Conservation (phyloP, 306 rosid genomes). For the Glycine tomentella region DNA sequence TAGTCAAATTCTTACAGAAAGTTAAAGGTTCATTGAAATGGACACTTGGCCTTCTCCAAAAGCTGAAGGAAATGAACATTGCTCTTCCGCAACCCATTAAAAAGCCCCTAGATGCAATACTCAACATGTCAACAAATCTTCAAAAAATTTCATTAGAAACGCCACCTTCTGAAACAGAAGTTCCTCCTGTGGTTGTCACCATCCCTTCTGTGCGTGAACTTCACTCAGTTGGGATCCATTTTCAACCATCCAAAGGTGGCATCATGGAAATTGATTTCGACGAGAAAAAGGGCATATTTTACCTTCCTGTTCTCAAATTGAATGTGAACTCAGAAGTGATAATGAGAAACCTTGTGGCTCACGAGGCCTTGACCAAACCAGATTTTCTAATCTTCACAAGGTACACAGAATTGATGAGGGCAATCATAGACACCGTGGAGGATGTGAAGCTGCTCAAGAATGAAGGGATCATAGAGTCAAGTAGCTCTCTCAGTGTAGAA, state of each 20-base stretch:
- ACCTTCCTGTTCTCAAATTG: neutral
- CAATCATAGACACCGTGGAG: slow-evolving; percentile 25
- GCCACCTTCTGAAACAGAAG: neutral
- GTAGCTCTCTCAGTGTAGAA: neutral
- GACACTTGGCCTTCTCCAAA: neutral
- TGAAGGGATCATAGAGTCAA: neutral
- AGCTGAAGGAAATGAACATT: neutral
- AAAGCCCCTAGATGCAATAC: neutral
- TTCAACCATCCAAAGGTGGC: slow-evolving; percentile 12
- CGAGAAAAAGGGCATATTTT: neutral
- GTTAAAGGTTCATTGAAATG: neutral
- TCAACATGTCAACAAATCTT: neutral
- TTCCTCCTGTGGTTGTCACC: neutral
- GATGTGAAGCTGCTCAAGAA: slow-evolving; percentile 39
- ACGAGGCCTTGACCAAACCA: slow-evolving; percentile 41
- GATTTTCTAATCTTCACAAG: slow-evolving; percentile 18
- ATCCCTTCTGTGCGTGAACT: slow-evolving; percentile 32
- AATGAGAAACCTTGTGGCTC: slow-evolving; percentile 49
- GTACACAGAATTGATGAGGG: slow-evolving; percentile 47
- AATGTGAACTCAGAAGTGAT: neutral
- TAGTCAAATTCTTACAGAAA: neutral
- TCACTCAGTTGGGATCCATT: neutral
- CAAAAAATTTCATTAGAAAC: neutral
- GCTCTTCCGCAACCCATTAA: neutral
- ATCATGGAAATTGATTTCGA: slow-evolving; percentile 20